A percentile compares a stretch with the other conserved stretches of the same genome.
Evolutionary conservation across 148 eudicot species (phyloP).

Genomic region (Pouteria glomerata): DNA sequence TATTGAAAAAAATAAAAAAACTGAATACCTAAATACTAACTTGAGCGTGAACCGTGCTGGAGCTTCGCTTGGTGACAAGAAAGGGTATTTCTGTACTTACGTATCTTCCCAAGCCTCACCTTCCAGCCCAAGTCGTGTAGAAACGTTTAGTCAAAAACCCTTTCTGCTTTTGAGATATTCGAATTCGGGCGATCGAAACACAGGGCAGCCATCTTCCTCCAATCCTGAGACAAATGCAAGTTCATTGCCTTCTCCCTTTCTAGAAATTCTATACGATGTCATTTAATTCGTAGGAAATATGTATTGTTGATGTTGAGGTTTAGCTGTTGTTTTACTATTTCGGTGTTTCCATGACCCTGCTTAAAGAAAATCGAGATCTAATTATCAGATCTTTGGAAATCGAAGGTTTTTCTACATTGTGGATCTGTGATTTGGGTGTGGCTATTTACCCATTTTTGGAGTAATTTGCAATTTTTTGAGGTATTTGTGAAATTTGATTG

Average conservation of each 20-base stretch:
- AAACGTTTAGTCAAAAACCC: too few relatives aligned
- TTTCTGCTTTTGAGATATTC: not conserved
- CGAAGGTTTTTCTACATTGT: not conserved
- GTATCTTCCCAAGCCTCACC: too few relatives aligned
- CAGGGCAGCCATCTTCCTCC: not conserved
- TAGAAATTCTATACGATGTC: too few relatives aligned
- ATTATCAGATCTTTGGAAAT: not conserved
- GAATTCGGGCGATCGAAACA: not conserved
- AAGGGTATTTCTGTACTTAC: too few relatives aligned
- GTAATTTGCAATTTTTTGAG: not conserved
- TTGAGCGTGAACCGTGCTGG: too few relatives aligned
- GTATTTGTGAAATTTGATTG: not conserved
- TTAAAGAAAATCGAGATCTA: not conserved
- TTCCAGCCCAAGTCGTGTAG: too few relatives aligned
- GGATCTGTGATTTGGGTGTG: not conserved
- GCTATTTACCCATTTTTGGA: not conserved
- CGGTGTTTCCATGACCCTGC: not conserved
- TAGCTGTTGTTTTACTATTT: not conserved
- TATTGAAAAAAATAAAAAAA: too few relatives aligned
- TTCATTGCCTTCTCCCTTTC: not conserved
- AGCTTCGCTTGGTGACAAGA: too few relatives aligned
- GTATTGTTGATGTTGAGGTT: too few relatives aligned
- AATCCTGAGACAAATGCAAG: slow-evolving; percentile 11
- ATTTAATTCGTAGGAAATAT: too few relatives aligned
- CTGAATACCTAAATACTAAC: too few relatives aligned